Evolutionary conservation across 2,329 filamentous ascomycete species (phyloP).

Genomic region (Phyllosticta citribraziliensis): DNA sequence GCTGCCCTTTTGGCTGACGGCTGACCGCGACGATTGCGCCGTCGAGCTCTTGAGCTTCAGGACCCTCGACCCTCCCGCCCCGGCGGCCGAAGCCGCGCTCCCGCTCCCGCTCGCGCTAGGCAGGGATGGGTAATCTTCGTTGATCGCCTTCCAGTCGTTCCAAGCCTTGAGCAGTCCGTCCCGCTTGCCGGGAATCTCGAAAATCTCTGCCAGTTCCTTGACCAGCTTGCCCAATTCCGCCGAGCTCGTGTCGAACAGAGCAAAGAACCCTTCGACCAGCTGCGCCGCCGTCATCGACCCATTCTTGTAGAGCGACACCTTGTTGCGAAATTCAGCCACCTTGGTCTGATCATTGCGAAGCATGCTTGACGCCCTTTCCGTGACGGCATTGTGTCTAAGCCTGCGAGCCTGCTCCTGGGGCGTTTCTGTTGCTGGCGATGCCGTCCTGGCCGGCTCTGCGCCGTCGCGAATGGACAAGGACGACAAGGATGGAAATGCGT

Average conservation of each 20-base stretch:
- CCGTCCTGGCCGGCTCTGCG: slow-evolving; percentile 11
- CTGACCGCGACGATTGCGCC: slow-evolving; percentile 54
- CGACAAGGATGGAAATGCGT: slow-evolving; percentile 8
- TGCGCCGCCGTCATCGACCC: slow-evolving; percentile 60
- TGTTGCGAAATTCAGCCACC: slow-evolving; percentile 64
- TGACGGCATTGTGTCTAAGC: slow-evolving; percentile 71
- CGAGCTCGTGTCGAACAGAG: slow-evolving; percentile 72
- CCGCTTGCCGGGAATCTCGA: slow-evolving; percentile 69
- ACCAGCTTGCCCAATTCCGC: slow-evolving; percentile 79
- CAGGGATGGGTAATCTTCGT: slow-evolving; percentile 87
- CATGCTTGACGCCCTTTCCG: slow-evolving; percentile 74
- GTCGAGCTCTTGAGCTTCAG: slow-evolving; percentile 61
- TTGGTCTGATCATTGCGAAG: slow-evolving; percentile 69
- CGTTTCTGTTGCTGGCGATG: slow-evolving; percentile 35
- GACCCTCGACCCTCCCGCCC: slow-evolving; percentile 49
- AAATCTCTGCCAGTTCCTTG: slow-evolving; percentile 85
- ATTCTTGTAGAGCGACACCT: slow-evolving; percentile 69
- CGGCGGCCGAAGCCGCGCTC: slow-evolving; percentile 37
- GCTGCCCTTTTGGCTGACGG: slow-evolving; percentile 46
- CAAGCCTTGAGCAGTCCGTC: slow-evolving; percentile 70
- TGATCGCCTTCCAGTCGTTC: slow-evolving; percentile 93
- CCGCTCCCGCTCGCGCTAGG: slow-evolving; percentile 59
- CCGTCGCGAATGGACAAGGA: slow-evolving; percentile 4
- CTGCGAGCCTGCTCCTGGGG: slow-evolving; percentile 74
- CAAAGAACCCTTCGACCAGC: slow-evolving; percentile 80